A percentile compares a stretch with the other conserved stretches of the same genome.
These are phyloP conservation scores for Tuber magnatum DNA, from an alignment of 495 filamentous ascomycete genomes.

Conservation along the genomic window DNA sequence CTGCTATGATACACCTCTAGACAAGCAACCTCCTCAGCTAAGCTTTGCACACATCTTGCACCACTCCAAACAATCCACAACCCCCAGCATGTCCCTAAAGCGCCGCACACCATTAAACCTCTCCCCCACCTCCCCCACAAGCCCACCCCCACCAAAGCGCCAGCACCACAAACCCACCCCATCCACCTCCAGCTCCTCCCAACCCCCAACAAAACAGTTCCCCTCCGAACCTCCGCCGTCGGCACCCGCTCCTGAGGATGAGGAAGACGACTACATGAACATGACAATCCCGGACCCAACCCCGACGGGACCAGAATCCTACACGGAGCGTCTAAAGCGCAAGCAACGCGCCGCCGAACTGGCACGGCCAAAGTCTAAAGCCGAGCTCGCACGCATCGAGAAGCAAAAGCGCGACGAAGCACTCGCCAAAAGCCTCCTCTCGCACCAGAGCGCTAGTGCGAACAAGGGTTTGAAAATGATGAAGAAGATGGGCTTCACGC, in stretches of 20 bases:
- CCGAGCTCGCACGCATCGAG: conserved; percentile 66
- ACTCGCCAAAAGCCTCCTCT: conserved; percentile 61
- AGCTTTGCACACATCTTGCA: background rate
- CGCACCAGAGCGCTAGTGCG: conserved; percentile 44
- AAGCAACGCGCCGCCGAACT: conserved; percentile 54
- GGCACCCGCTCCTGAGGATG: conserved; percentile 39
- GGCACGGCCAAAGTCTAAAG: conserved; percentile 65
- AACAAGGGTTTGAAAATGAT: conserved; percentile 92
- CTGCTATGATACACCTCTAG: background rate
- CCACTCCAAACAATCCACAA: background rate
- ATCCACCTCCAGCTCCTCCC: background rate
- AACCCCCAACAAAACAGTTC: conserved; percentile 9
- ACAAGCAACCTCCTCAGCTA: background rate
- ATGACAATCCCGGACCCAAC: conserved; percentile 51
- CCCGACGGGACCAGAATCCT: conserved; percentile 45
- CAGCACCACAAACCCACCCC: background rate
- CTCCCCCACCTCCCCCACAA: conserved; percentile 6
- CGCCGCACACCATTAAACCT: background rate
- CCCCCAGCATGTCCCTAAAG: background rate
- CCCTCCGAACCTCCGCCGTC: conserved; percentile 10
- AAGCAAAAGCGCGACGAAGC: conserved; percentile 64
- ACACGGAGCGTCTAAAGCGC: conserved; percentile 52
- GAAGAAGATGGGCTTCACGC: conserved; percentile 86
- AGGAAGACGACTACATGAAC: conserved; percentile 61
- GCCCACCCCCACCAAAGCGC: conserved; percentile 10